Conservation (phyloP, 2,329 filamentous ascomycete genomes). For the Geosmithia morbida region DNA sequence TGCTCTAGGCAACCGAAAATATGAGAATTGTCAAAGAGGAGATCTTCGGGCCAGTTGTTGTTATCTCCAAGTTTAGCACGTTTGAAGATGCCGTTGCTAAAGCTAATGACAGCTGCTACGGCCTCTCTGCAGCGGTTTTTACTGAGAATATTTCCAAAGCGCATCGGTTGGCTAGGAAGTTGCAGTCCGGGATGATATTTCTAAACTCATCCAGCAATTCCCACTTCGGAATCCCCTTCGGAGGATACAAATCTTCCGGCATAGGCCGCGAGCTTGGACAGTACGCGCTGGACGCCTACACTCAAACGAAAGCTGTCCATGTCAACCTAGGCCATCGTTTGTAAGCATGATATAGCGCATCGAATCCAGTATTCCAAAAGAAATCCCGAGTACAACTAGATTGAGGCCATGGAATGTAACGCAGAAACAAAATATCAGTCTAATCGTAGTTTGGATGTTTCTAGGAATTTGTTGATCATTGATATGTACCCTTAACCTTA, state of each 20-base stretch:
- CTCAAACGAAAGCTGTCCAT: conserved; percentile 16
- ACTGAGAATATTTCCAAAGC: conserved; percentile 29
- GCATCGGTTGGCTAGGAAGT: conserved; percentile 23
- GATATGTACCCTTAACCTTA: too few species aligned
- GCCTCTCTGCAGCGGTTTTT: conserved; percentile 37
- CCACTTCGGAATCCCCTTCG: conserved; percentile 9
- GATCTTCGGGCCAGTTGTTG: conserved; percentile 11
- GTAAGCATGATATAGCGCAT: too few species aligned
- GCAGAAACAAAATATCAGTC: too few species aligned
- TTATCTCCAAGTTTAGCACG: conserved; percentile 6
- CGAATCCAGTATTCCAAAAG: too few species aligned
- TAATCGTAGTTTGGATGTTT: too few species aligned
- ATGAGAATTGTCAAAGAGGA: conserved; percentile 10
- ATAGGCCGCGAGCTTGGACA: conserved; percentile 35
- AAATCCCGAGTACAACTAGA: too few species aligned
- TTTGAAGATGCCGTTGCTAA: conserved; percentile 9
- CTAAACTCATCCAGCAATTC: conserved; percentile 13
- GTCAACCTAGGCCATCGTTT: conserved; percentile 6
- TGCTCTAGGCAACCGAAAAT: conserved; percentile 7
- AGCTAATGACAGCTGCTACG: conserved; percentile 28
- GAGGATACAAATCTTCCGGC: conserved; percentile 43
- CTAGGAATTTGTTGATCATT: too few species aligned
- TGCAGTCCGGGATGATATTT: conserved; percentile 32
- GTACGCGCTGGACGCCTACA: conserved; percentile 22
- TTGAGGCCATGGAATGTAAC: too few species aligned